These are phyloP conservation scores for Hirsutella thompsonii DNA, from an alignment of 2,329 filamentous ascomycete genomes.

Conservation along the genomic window DNA sequence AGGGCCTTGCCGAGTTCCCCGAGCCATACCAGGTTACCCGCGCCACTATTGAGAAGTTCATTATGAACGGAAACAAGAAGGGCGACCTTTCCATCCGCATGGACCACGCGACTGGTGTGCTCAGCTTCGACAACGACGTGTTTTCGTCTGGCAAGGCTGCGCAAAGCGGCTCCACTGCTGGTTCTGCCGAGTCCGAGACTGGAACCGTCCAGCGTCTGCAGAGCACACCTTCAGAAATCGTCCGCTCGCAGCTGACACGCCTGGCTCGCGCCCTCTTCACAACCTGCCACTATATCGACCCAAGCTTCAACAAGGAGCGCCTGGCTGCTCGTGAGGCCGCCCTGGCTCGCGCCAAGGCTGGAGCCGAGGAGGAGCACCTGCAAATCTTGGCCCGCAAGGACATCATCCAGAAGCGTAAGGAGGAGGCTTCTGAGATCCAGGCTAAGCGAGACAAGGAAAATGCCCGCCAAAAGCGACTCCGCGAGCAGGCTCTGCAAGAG, in stretches of 20 bases:
- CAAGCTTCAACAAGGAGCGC: slow-evolving; percentile 72
- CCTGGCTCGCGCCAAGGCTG: slow-evolving; percentile 68
- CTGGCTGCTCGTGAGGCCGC: slow-evolving; percentile 68
- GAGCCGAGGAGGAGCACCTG: slow-evolving; percentile 82
- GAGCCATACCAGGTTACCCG: slow-evolving; percentile 89
- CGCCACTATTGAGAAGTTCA: slow-evolving; percentile 96
- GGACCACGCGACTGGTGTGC: slow-evolving; percentile 85
- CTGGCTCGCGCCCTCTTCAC: slow-evolving; percentile 84
- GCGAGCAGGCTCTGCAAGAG: slow-evolving; percentile 77
- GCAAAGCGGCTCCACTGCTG: slow-evolving; percentile 69
- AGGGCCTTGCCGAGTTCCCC: slow-evolving; percentile 88
- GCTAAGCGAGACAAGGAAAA: slow-evolving; percentile 88
- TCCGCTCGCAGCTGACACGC: slow-evolving; percentile 84
- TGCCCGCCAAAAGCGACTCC: slow-evolving; percentile 73
- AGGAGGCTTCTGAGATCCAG: slow-evolving; percentile 78
- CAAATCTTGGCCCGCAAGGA: slow-evolving; percentile 78
- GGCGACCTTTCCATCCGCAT: slow-evolving; percentile 92
- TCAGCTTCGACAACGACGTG: slow-evolving; percentile 96
- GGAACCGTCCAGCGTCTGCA: slow-evolving; percentile 87
- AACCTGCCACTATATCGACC: slow-evolving; percentile 92
- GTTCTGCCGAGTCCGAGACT: slow-evolving; percentile 75
- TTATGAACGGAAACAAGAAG: slow-evolving; percentile 99
- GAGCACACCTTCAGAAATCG: slow-evolving; percentile 95
- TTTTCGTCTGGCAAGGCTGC: slow-evolving; percentile 94
- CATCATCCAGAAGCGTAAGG: slow-evolving; percentile 92